Evolutionary conservation across 2,329 filamentous ascomycete genomes (phyloP).

Genomic region (Monascus ruber): DNA sequence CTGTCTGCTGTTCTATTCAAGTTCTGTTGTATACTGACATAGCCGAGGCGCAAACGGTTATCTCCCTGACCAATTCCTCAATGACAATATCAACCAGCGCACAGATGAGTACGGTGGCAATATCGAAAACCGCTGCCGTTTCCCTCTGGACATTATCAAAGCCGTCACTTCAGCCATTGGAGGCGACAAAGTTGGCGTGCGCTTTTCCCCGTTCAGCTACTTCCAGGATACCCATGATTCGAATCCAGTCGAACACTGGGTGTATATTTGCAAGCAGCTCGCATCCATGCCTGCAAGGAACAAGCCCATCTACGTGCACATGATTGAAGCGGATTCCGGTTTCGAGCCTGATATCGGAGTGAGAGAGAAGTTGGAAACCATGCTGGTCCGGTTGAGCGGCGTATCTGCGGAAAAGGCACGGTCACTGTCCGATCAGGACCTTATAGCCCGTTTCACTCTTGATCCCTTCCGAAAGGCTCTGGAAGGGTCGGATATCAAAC

Average conservation of each 20-base stretch:
- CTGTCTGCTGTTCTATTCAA: no score
- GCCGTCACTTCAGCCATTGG: slow-evolving; percentile 32
- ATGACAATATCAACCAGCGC: slow-evolving; percentile 36
- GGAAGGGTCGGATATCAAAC: slow-evolving; percentile 10
- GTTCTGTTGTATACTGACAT: no score
- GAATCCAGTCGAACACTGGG: slow-evolving; percentile 52
- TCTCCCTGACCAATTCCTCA: slow-evolving; percentile 39
- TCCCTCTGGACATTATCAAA: slow-evolving; percentile 40
- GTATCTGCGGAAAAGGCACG: slow-evolving; percentile 23
- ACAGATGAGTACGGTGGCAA: slow-evolving; percentile 40
- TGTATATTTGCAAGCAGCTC: slow-evolving; percentile 29
- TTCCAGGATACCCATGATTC: slow-evolving; percentile 43
- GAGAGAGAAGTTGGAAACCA: background rate
- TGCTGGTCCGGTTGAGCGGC: background rate
- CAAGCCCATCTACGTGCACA: slow-evolving; percentile 48
- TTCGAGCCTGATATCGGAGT: no score
- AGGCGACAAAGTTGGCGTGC: slow-evolving; percentile 28
- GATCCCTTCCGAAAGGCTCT: slow-evolving; percentile 24
- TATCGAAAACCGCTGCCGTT: slow-evolving; percentile 40
- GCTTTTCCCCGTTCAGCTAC: slow-evolving; percentile 29
- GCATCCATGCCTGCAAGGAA: slow-evolving; percentile 38
- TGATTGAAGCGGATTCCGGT: slow-evolving; percentile 39
- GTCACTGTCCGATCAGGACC: slow-evolving; percentile 32
- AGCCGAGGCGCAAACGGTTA: slow-evolving; percentile 33
- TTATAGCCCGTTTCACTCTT: slow-evolving; percentile 35